Conservation (phyloP, 2,329 filamentous ascomycete genomes). For the Aspergillaceae sp. region DNA sequence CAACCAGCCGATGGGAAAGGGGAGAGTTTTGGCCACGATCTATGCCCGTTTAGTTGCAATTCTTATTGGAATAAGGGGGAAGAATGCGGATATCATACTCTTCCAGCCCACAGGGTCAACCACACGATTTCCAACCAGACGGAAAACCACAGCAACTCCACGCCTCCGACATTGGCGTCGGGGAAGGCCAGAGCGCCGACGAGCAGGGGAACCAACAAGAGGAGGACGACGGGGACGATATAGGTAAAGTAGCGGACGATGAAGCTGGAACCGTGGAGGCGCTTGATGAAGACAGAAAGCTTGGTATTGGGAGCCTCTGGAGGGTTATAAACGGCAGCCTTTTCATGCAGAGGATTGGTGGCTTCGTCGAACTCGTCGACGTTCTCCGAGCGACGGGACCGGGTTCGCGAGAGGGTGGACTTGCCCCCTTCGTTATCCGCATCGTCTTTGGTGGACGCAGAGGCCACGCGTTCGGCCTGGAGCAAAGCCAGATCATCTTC, state of each 20-base stretch:
- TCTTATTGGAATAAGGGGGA: not conserved
- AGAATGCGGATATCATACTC: constrained; percentile 30
- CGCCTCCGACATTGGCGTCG: constrained; percentile 61
- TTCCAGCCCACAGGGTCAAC: constrained; percentile 76
- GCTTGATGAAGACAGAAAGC: constrained; percentile 57
- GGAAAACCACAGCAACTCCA: constrained; percentile 78
- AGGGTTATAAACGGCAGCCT: constrained; percentile 56
- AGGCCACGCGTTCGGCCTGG: constrained; percentile 55
- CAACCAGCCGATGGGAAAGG: constrained; percentile 52
- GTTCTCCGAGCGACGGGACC: constrained; percentile 47
- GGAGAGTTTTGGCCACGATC: constrained; percentile 57
- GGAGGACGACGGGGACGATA: constrained; percentile 54
- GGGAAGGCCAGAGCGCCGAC: constrained; percentile 54
- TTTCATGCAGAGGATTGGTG: constrained; percentile 62
- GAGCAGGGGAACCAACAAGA: constrained; percentile 61
- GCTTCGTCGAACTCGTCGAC: constrained; percentile 60
- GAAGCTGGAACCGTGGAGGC: constrained; percentile 56
- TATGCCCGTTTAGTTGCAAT: constrained; percentile 13
- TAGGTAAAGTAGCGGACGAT: constrained; percentile 64
- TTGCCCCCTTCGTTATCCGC: constrained; percentile 24
- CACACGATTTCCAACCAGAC: constrained; percentile 94
- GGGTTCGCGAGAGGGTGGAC: constrained; percentile 40
- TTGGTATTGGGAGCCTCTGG: constrained; percentile 54
- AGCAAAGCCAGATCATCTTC: constrained; percentile 60
- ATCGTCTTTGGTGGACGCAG: constrained; percentile 30